phyloP scores from a whole-genome alignment of 148 eudicot species.

The Vaccinium vitisidaea region DNA sequence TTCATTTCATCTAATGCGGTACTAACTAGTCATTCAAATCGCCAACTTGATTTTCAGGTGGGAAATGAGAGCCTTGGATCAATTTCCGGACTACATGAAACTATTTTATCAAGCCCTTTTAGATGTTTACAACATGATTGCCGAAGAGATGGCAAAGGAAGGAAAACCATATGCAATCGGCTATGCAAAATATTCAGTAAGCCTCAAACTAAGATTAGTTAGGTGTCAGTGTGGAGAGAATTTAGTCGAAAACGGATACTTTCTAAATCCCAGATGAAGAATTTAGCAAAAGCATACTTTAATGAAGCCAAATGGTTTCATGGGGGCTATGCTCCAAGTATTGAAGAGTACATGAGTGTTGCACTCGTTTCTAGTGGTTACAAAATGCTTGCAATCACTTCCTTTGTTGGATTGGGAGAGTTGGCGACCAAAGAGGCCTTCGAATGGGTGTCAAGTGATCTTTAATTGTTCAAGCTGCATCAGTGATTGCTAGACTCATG shows the following conservation, averaged over 20 bases:
- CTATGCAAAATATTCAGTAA: constrained; percentile 36
- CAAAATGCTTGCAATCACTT: constrained; percentile 17
- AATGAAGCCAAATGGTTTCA: constrained; percentile 44
- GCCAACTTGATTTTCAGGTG: constrained; percentile 32
- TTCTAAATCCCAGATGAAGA: constrained; percentile 22
- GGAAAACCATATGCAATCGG: constrained; percentile 23
- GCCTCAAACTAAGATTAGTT: background rate
- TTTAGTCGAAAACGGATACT: background rate
- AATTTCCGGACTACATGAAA: constrained; percentile 44
- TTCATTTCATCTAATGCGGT: too few relatives aligned
- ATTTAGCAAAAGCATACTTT: constrained; percentile 23
- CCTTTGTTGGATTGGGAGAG: constrained; percentile 39
- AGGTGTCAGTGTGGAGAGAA: background rate
- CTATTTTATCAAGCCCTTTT: constrained; percentile 24
- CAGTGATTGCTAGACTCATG: constrained; percentile 30
- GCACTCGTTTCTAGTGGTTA: constrained; percentile 23
- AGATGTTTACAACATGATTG: constrained; percentile 38
- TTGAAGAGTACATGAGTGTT: constrained; percentile 40
- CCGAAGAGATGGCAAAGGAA: constrained; percentile 28
- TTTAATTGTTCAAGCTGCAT: constrained; percentile 20
- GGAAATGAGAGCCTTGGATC: constrained; percentile 26
- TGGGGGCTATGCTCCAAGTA: constrained; percentile 28
- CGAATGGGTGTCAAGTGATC: constrained; percentile 41
- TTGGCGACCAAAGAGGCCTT: constrained; percentile 30
- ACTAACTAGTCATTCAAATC: too few relatives aligned